Conservation (phyloP, 2,329 filamentous ascomycete genomes). For the Talaromyces sp. region DNA sequence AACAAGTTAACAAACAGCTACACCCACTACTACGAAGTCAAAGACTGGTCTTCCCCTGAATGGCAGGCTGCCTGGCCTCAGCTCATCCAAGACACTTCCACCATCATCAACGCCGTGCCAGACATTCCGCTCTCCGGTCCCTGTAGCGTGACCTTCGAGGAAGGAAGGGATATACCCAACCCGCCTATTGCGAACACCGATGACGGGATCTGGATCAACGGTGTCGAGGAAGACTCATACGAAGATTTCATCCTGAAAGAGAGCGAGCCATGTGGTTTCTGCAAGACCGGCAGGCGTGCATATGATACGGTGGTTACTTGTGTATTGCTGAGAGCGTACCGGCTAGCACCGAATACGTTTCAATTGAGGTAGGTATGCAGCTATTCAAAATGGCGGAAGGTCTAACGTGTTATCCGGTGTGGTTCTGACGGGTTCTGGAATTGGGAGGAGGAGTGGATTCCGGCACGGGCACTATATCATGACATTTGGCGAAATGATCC, state of each 20-base stretch:
- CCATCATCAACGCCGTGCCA: neutral
- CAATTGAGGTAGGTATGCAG: neutral
- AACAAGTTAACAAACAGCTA: neutral
- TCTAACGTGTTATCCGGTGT: neutral
- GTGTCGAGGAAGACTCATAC: neutral
- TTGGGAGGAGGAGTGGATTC: neutral
- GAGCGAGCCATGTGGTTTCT: neutral
- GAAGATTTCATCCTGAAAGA: neutral
- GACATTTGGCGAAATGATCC: neutral
- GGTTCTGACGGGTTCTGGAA: neutral
- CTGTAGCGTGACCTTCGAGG: neutral
- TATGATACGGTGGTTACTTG: slow-evolving; percentile 1
- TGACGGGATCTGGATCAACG: neutral
- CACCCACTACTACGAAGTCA: slow-evolving; percentile 2
- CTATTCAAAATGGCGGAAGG: neutral
- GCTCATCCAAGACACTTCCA: neutral
- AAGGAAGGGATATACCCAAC: neutral
- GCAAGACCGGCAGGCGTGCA: neutral
- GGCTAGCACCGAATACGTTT: neutral
- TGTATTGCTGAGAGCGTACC: slow-evolving; percentile 1
- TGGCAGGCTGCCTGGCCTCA: slow-evolving; percentile 6
- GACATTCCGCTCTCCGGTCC: neutral
- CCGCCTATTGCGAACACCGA: neutral
- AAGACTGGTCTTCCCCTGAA: neutral
- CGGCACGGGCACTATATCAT: neutral